Evolutionary conservation across 2,329 filamentous ascomycete species (phyloP), one percentile per base, ranked within the genome.

Genomic region (Microdochium bolleyi): DNA sequence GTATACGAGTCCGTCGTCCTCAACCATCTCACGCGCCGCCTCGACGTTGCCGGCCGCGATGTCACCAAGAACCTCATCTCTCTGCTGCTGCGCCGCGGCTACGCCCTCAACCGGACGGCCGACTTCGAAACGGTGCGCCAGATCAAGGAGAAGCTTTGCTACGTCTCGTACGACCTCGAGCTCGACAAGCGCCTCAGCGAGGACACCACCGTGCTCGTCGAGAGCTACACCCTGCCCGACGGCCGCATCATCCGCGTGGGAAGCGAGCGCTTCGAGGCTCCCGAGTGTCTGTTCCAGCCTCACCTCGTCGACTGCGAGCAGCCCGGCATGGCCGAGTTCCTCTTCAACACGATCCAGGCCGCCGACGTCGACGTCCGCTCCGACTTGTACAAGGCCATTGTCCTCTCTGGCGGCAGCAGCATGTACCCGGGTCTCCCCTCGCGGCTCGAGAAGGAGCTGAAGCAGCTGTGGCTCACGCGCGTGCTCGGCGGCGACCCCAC

Each of bases 101-200:
- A 99, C 71, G 91, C 94, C 34, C 84, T 99, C 57, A 99, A 99
- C 82, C 85, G 94, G 69, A 99, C 94, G 13, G 94, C 94, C 67
- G 94, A 99, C 70, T 99, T 99, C 71, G 94, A 99, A 73, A 99
- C 94, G 3, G 94, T 99, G 53, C 88, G 94, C 57, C 92, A 97
- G 71, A 97, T 99, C 77, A 99, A 99, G 77, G 94, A 99, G 79
- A 99, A 99, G 80, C 87, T 99, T 51, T 97, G 94, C 80, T 99
- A 99, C 70, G 92, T 99, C 53, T 96, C 92, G 13, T 99, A 97
- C 77, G 94, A 99, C 70, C 82, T 99, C 53, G 91, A 95, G 72
- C 79, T 99, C 52, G 94, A 99, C 77, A 92, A 97, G 75, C 85
- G 89, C 61, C 83, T 99, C 58, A 95, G 89, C 65, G 94, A 99